Evolutionary conservation across 257 asterid species (phyloP).

Genomic region (Scutellaria minor): DNA sequence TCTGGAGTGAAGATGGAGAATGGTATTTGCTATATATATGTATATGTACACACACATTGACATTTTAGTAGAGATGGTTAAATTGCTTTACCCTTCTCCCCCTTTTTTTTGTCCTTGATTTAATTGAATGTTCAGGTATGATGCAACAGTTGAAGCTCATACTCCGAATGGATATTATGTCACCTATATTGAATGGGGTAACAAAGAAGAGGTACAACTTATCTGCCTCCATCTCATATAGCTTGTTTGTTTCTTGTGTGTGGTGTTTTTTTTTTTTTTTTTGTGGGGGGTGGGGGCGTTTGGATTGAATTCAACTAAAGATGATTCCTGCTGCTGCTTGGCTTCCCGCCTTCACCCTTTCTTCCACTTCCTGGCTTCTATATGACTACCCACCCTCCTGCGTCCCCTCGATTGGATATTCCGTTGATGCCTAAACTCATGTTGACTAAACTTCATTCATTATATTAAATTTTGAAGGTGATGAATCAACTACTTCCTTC

Average conservation of each 20-base stretch:
- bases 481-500: neutral
- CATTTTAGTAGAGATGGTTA: neutral
- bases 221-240: slow-evolving; percentile 2
- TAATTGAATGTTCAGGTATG: slow-evolving; percentile 83
- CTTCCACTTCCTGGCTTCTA: neutral
- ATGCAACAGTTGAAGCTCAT: slow-evolving; percentile 77
- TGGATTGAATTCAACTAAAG: neutral
- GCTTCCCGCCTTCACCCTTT: neutral
- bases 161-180: slow-evolving; percentile 85
- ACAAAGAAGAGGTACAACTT: slow-evolving; percentile 84
- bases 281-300: neutral
- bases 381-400: slow-evolving; percentile 1
- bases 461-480: slow-evolving; percentile 23
- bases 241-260: neutral
- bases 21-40: slow-evolving; percentile 53
- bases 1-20: slow-evolving; percentile 98
- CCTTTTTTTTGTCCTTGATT: slow-evolving; percentile 57
- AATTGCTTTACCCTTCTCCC: slow-evolving; percentile 46
- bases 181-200: slow-evolving; percentile 87
- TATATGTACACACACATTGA: neutral
- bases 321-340: slow-evolving; percentile 2
- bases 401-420: slow-evolving; percentile 19
- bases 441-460: neutral
- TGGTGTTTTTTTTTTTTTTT: neutral
- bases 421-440: slow-evolving; percentile 12